phyloP scores from a whole-genome alignment of 441 rosid species.

The Daphne laureola region DNA sequence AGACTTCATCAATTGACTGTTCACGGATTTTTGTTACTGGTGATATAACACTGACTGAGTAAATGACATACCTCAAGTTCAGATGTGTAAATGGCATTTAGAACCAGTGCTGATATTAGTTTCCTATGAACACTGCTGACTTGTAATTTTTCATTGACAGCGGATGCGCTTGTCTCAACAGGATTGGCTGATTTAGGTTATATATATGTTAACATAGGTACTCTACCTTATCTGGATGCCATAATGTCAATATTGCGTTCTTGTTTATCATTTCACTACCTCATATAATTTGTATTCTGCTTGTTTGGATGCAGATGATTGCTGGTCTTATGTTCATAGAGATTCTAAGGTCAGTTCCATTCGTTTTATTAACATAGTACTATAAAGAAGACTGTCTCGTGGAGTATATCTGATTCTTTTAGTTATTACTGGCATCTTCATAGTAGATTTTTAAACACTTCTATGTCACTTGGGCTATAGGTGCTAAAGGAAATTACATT shows the following conservation, averaged over 20 bases:
- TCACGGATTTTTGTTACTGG: too few species aligned
- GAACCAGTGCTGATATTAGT: too few species aligned
- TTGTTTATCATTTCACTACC: constrained; percentile 7
- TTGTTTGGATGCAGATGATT: constrained; percentile 65
- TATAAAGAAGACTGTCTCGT: neutral
- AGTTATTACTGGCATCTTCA: neutral
- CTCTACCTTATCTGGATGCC: neutral
- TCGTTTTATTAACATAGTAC: constrained; percentile 5
- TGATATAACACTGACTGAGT: too few species aligned
- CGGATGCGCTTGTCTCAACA: constrained; percentile 79
- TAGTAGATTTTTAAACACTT: too few species aligned
- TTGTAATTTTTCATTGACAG: constrained; percentile 29
- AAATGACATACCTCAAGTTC: too few species aligned
- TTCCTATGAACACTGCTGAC: constrained; percentile 16
- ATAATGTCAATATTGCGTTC: too few species aligned
- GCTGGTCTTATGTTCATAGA: constrained; percentile 64
- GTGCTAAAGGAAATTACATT: too few species aligned
- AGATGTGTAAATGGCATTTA: too few species aligned
- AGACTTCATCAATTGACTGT: too few species aligned
- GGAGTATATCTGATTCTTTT: neutral
- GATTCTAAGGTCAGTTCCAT: constrained; percentile 46
- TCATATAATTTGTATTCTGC: constrained; percentile 19
- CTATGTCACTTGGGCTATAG: too few species aligned
- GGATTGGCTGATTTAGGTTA: constrained; percentile 93
- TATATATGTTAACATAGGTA: constrained; percentile 80